Conservation (phyloP, 768 basidiomycete species). For the Auricularia heimuer region DNA sequence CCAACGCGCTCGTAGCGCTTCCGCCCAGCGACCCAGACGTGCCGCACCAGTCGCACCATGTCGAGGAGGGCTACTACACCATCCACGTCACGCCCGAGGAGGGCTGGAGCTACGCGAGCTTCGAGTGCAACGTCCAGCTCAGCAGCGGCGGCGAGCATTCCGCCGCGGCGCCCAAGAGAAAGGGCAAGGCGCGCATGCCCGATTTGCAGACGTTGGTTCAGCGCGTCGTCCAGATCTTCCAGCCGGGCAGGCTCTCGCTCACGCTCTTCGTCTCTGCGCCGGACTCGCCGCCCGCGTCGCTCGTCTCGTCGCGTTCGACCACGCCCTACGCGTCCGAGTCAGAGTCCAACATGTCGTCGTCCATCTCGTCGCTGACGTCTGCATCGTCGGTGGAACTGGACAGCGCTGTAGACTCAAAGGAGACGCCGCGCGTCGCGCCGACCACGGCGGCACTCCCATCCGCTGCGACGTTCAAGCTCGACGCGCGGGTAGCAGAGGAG, state of each 20-base stretch:
- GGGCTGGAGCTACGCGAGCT: slow-evolving; percentile 97
- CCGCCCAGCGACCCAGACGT: slow-evolving; percentile 40
- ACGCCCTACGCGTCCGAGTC: neutral
- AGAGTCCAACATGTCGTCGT: neutral
- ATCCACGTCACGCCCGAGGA: slow-evolving; percentile 98
- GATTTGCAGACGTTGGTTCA: slow-evolving; percentile 73
- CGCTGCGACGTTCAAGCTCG: slow-evolving; percentile 7
- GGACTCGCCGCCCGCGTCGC: slow-evolving; percentile 1
- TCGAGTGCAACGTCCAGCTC: slow-evolving; percentile 94
- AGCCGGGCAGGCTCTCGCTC: slow-evolving; percentile 73
- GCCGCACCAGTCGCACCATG: slow-evolving; percentile 5
- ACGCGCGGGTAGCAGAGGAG: slow-evolving; percentile 13
- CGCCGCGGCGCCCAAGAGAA: slow-evolving; percentile 7
- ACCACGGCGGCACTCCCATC: slow-evolving; percentile 30
- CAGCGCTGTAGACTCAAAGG: slow-evolving; percentile 8
- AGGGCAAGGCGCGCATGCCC: slow-evolving; percentile 35
- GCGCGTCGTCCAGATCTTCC: slow-evolving; percentile 88
- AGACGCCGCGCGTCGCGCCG: slow-evolving; percentile 33
- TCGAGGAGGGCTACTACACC: slow-evolving; percentile 88
- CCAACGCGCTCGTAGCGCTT: slow-evolving; percentile 70
- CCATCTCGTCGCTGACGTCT: neutral
- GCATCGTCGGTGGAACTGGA: neutral
- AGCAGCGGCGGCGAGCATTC: slow-evolving; percentile 20
- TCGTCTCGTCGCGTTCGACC: slow-evolving; percentile 11
- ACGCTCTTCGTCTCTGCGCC: slow-evolving; percentile 70